Evolutionary conservation across 2,329 filamentous ascomycete genomes (phyloP).

Genomic region (Nemania sp.): DNA sequence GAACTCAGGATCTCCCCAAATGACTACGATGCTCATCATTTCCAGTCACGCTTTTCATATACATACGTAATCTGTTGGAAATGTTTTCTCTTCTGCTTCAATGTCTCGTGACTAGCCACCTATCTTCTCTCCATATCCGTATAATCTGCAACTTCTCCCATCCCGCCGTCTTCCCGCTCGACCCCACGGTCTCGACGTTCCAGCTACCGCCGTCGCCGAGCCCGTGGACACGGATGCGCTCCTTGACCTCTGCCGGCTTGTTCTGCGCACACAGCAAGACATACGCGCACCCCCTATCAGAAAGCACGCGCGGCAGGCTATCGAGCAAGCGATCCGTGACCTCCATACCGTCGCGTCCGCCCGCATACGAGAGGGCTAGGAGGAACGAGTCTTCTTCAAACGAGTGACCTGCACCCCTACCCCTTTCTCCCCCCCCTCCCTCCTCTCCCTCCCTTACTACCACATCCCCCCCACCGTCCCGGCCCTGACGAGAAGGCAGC

Average conservation of each 20-base stretch:
- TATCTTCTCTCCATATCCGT: slow-evolving; percentile 71
- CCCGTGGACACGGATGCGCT: slow-evolving; percentile 59
- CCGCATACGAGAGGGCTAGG: slow-evolving; percentile 84
- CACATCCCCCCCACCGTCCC: slow-evolving; percentile 26
- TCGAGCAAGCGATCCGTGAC: slow-evolving; percentile 79
- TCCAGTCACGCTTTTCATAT: too few relatives aligned
- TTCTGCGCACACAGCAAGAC: slow-evolving; percentile 90
- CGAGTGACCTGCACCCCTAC: slow-evolving; percentile 23
- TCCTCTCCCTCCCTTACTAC: not conserved
- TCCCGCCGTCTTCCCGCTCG: slow-evolving; percentile 83
- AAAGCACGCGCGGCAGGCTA: slow-evolving; percentile 66
- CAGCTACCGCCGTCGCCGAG: slow-evolving; percentile 63
- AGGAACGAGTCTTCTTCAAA: slow-evolving; percentile 85
- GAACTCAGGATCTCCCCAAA: slow-evolving; percentile 2
- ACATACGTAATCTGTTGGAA: too few relatives aligned
- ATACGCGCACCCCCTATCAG: slow-evolving; percentile 77
- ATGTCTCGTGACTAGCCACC: not conserved
- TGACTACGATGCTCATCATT: too few relatives aligned
- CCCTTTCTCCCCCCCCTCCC: not conserved
- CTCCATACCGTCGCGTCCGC: slow-evolving; percentile 90
- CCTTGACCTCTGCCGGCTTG: slow-evolving; percentile 73
- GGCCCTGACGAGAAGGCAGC: slow-evolving; percentile 59
- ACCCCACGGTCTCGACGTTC: slow-evolving; percentile 76
- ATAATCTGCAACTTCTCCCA: slow-evolving; percentile 95
- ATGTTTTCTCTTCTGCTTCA: not conserved